Percentiles rank a stretch among this genome's conserved stretches.
Conservation (phyloP, 768 basidiomycete genomes). For the Fomitopsis serialis region DNA sequence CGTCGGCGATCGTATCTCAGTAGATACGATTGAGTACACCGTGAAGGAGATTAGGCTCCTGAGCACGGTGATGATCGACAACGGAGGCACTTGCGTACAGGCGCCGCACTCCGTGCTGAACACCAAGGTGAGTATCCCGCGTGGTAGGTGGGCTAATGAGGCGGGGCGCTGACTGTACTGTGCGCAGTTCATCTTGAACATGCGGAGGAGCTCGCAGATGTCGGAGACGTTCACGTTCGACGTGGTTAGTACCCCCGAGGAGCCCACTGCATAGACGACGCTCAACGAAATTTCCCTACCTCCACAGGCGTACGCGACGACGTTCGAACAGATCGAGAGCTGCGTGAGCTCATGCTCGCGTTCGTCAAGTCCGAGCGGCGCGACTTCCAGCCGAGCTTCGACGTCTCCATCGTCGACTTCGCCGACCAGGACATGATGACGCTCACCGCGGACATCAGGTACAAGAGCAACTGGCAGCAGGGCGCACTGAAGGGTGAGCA, state of each 20-base stretch:
- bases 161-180: neutral
- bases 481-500: constrained; percentile 57
- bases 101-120: constrained; percentile 65
- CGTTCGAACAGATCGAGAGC: constrained; percentile 76
- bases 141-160: neutral
- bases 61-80: constrained; percentile 67
- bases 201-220: constrained; percentile 70
- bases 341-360: constrained; percentile 74
- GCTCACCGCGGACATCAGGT: constrained; percentile 78
- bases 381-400: constrained; percentile 73
- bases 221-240: constrained; percentile 81
- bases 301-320: constrained; percentile 57
- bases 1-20: constrained; percentile 67
- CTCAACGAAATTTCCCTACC: neutral
- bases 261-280: neutral
- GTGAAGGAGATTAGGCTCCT: constrained; percentile 87
- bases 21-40: constrained; percentile 53
- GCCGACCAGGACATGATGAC: constrained; percentile 77
- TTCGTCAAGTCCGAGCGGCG: constrained; percentile 69
- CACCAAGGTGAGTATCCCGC: constrained; percentile 35
- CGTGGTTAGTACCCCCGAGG: constrained; percentile 33
- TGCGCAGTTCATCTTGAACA: constrained; percentile 60
- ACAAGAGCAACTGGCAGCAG: constrained; percentile 84
- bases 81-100: constrained; percentile 55
- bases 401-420: constrained; percentile 69